Evolutionary conservation across 352 stramenopile genomes (phyloP).

Genomic region (Globisporangium yorkense): DNA sequence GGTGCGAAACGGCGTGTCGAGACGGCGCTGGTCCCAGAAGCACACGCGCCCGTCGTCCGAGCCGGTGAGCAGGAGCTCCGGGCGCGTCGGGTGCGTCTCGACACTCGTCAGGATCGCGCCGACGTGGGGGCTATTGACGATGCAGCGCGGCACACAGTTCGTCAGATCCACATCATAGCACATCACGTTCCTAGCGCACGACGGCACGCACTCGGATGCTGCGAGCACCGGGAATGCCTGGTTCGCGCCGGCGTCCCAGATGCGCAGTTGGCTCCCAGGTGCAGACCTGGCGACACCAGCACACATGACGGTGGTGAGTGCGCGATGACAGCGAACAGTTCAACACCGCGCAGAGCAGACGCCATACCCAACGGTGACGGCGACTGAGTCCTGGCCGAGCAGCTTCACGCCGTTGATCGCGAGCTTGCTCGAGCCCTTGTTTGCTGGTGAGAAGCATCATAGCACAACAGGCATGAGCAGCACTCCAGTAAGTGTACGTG

Average conservation of each 20-base stretch:
- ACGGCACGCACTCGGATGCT: slow-evolving; percentile 43
- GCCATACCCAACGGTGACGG: slow-evolving; percentile 59
- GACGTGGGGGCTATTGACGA: slow-evolving; percentile 20
- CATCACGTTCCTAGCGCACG: not conserved
- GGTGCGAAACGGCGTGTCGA: slow-evolving; percentile 56
- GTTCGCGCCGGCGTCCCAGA: slow-evolving; percentile 70
- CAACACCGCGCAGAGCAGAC: not conserved
- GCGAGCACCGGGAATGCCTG: slow-evolving; percentile 46
- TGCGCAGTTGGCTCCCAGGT: slow-evolving; percentile 53
- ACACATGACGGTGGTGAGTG: not conserved
- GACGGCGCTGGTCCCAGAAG: slow-evolving; percentile 73
- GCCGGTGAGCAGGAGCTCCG: slow-evolving; percentile 70
- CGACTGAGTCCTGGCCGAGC: slow-evolving; percentile 56
- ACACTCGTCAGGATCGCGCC: slow-evolving; percentile 44
- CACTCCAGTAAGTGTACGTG: not conserved
- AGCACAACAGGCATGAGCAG: not conserved
- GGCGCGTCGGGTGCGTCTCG: slow-evolving; percentile 71
- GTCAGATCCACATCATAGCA: not conserved
- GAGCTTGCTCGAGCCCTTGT: slow-evolving; percentile 44
- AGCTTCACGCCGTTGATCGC: slow-evolving; percentile 68
- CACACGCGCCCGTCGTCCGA: slow-evolving; percentile 56
- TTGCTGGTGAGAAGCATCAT: slow-evolving; percentile 21
- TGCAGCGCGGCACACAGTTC: not conserved
- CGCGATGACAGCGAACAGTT: not conserved
- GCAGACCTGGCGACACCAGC: slow-evolving; percentile 22